Base-by-base conservation (phyloP, 345 rosid species). In the Mangifera indica region DNA sequence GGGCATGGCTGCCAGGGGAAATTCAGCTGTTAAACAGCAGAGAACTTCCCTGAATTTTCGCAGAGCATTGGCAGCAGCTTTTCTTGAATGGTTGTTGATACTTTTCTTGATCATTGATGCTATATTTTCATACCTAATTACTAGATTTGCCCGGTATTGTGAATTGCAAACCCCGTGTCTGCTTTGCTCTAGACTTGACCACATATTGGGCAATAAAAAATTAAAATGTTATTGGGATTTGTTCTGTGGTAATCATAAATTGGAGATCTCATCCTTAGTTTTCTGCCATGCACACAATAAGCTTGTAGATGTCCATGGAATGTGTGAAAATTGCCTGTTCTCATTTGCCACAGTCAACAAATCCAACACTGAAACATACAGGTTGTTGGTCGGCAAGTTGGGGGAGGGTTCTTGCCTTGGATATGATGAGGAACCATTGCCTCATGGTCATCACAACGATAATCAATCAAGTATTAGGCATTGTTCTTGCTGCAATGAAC, bases 161-260 rank as follows among this genome's bases (percentile, higher is more conserved):
- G 62, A 85, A 25, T 80, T 95, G 78, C 96, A 84, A 64, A 71
- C 84, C 13, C 98, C 97, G 0, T 95, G 99, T 61, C 72, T 91
- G 51, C 81, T 92, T 24, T 95, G 99, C 80, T 89, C 98, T 18
- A 86, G 91, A 66, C 96, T 95, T 26, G 99, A 95, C 83, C 97
- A 87, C 70, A 81, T 95, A 63, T 72, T 91, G 1, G 90, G 92
- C 56, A 80, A 70, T 20, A 76, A 77, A 74, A 79, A 80, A 70
- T 51, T 55, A 54, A 93, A 82, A 63, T 62, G 75, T 60, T 86
- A 87, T 29, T 80, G 88, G 93, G 96, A 95, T 69, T 78, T 88
- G 83, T 79, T 95, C 62, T 95, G 99, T 22, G 25, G 86, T 61
- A 79, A 80, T 56, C 99, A 95, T 81, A 91, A 88, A 86, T 84